Base-by-base conservation (phyloP, 768 basidiomycete species). In the Russula griseocarnosa region DNA sequence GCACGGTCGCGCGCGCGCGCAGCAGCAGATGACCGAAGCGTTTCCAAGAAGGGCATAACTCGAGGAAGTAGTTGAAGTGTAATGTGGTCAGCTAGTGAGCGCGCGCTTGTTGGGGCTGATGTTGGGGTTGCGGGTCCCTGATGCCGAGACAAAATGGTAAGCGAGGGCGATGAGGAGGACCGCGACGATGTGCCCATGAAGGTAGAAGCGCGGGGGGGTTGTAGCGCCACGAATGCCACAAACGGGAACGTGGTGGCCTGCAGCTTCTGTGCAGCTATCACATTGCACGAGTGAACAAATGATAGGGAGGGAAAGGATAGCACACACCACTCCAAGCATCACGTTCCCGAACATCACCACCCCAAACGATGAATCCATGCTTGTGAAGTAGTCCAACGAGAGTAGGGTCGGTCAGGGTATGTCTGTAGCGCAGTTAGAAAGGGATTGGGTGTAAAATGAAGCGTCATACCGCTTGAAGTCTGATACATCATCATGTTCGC, bases 231-330 rank as follows among this genome's bases (percentile, higher is more conserved):
- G 74, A 98, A 99, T 1, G 92, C 91, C 54, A 99, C 80, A 66
- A 95, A 95, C 0, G 96, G 97, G 70, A 90, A 97, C 0, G 94
- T 93, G 1, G 94, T 94, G 3, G 88, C 87, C 71, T 91, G 86
- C 0, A 98, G 77, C 72, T 90, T 91, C 70, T 88, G 83, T 14
- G 85, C 78, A 32, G 77, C 89, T 79, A 76, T n/a, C 18, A 66
- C 46, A 49, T 36, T 11, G 54, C 65, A 44, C 56, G 30, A 40
- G 32, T 38, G 54, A 52, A 52, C 8, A 38, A 18, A 11, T 55
- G n/a, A 28, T 34, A 1, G 14, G 1, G 0, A 34, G 57, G 26
- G 22, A 63, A 42, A 24, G 57, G 72, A 22, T 22, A 44, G 9
- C 20, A 57, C 76, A 51, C 51, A 87, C 86, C 83, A 72, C 86